These are phyloP conservation scores for Entomortierella chlamydospora DNA, from an alignment of 192 early-diverging fungal genomes.

Conservation along the genomic window DNA sequence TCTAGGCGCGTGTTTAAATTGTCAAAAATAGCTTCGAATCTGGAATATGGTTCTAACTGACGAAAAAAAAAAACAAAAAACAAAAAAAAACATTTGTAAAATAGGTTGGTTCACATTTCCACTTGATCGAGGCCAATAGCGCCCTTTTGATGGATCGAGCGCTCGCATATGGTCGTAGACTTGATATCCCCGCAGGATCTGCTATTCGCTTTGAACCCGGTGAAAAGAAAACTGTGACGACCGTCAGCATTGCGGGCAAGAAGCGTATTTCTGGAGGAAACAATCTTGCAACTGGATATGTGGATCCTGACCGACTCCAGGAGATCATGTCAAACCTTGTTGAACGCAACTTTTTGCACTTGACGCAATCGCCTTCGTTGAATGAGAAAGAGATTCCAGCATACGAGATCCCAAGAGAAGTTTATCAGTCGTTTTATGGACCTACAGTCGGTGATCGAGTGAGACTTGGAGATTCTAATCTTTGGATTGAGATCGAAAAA, in stretches of 20 bases:
- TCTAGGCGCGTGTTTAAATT: too few species aligned
- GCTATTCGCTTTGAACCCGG: conserved; percentile 98
- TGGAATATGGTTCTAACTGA: too few species aligned
- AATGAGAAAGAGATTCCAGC: conserved; percentile 62
- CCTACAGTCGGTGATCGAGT: conserved; percentile 93
- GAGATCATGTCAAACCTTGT: conserved; percentile 65
- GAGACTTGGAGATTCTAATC: conserved; percentile 85
- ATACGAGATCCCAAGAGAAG: conserved; percentile 77
- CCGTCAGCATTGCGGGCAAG: conserved; percentile 87
- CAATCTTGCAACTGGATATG: conserved; percentile 77
- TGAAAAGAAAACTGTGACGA: conserved; percentile 85
- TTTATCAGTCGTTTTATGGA: conserved; percentile 92
- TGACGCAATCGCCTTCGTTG: conserved; percentile 61
- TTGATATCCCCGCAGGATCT: conserved; percentile 95
- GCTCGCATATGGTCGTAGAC: conserved; percentile 84
- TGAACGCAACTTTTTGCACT: conserved; percentile 71
- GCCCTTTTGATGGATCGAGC: conserved; percentile 84
- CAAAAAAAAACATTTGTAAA: too few species aligned
- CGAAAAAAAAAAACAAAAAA: too few species aligned
- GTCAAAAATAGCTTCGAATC: not conserved
- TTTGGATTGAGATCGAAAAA: conserved; percentile 89
- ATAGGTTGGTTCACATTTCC: conserved; percentile 97
- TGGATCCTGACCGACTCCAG: conserved; percentile 63
- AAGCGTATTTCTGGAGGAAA: conserved; percentile 89
- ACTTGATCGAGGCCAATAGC: conserved; percentile 94